phyloP scores from a whole-genome alignment of 83 land plant species.

The Diphasiastrum complanatum region DNA sequence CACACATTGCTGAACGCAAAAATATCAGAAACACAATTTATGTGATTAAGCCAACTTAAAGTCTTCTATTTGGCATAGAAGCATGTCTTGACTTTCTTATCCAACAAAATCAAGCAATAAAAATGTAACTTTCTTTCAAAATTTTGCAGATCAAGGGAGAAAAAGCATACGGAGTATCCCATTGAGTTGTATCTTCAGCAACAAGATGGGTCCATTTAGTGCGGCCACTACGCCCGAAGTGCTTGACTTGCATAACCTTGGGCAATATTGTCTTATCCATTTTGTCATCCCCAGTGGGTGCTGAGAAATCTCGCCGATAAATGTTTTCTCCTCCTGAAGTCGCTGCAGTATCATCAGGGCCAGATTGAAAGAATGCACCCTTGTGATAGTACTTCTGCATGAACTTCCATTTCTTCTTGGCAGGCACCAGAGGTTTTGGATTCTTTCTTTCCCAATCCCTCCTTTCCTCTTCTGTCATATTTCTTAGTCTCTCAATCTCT shows the following conservation, averaged over 20 bases:
- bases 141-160: no score
- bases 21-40: no score
- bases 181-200: constrained; percentile 10
- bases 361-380: constrained; percentile 2
- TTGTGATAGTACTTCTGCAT: constrained; percentile 17
- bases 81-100: no score
- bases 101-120: no score
- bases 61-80: no score
- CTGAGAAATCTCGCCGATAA: background rate
- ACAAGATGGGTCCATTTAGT: constrained; percentile 12
- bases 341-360: background rate
- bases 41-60: no score
- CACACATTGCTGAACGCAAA: no score
- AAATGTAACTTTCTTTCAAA: no score
- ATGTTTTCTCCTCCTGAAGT: background rate
- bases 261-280: constrained; percentile 9
- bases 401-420: constrained; percentile 16
- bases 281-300: constrained; percentile 12
- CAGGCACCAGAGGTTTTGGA: background rate
- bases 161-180: constrained; percentile 8
- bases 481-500: constrained; percentile 15
- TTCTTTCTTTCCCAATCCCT: constrained; percentile 14
- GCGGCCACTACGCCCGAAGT: constrained; percentile 11
- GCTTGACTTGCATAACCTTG: constrained; percentile 16
- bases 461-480: constrained; percentile 10